Evolutionary conservation across 2,329 filamentous ascomycete genomes (phyloP).

Genomic region (Penicillium sp.): DNA sequence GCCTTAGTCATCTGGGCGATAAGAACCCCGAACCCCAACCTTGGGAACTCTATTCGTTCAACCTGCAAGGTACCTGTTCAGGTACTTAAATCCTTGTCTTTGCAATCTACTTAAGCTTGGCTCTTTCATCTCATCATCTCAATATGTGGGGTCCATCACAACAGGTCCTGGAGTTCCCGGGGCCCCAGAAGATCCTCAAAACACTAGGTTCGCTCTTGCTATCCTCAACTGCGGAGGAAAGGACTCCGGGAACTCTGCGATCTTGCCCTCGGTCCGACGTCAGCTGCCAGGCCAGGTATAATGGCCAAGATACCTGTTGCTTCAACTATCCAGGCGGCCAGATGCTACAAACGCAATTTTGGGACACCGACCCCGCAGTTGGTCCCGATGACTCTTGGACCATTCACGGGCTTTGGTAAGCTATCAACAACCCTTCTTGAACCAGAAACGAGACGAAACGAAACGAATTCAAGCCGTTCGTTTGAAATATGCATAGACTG

Average conservation of each 20-base stretch:
- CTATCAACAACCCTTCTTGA: background rate
- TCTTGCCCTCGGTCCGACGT: conserved; percentile 44
- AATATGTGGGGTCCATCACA: conserved; percentile 22
- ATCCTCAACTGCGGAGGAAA: conserved; percentile 17
- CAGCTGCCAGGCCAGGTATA: conserved; percentile 65
- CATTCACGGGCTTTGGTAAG: conserved; percentile 67
- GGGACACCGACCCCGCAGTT: conserved; percentile 66
- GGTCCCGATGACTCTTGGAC: conserved; percentile 72
- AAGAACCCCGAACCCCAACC: conserved; percentile 7
- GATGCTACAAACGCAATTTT: conserved; percentile 74
- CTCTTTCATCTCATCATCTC: background rate
- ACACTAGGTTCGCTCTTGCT: conserved; percentile 33
- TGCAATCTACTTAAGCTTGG: background rate
- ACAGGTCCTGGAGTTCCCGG: conserved; percentile 29
- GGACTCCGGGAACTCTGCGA: conserved; percentile 9
- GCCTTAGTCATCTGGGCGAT: conserved; percentile 18
- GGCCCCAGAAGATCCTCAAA: conserved; percentile 38
- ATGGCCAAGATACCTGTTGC: conserved; percentile 67
- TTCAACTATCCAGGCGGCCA: conserved; percentile 72
- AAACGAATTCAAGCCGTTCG: background rate
- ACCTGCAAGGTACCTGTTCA: background rate
- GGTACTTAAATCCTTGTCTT: background rate
- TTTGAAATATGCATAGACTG: background rate
- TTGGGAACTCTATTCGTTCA: background rate
- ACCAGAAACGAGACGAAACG: background rate